These are phyloP conservation scores for Exobasidium cylindrosporum DNA, from an alignment of 1,284 basidiomycete genomes.

Conservation along the genomic window DNA sequence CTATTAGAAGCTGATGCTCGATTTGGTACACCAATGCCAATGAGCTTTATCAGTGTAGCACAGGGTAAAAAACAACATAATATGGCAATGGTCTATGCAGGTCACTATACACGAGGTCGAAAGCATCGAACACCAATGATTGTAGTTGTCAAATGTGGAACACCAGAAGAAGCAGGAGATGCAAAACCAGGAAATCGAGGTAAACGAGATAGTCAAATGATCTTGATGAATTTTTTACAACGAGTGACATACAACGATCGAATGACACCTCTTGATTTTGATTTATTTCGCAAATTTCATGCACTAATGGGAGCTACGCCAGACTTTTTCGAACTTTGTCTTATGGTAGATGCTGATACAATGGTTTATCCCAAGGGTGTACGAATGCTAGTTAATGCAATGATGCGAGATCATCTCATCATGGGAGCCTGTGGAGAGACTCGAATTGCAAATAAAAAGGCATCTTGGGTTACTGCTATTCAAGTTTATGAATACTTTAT, in stretches of 20 bases:
- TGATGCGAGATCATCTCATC: slow-evolving; percentile 96
- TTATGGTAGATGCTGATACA: slow-evolving; percentile 98
- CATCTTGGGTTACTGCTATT: slow-evolving; percentile 93
- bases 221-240: slow-evolving; percentile 99
- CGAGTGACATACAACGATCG: slow-evolving; percentile 98
- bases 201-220: slow-evolving; percentile 96
- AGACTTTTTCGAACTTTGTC: slow-evolving; percentile 93
- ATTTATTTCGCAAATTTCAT: slow-evolving; percentile 95
- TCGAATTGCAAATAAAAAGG: slow-evolving; percentile 91
- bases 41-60: slow-evolving; percentile 89
- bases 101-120: slow-evolving; percentile 73
- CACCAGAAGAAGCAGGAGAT: slow-evolving; percentile 67
- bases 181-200: slow-evolving; percentile 97
- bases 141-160: slow-evolving; percentile 94
- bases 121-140: slow-evolving; percentile 92
- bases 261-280: slow-evolving; percentile 95
- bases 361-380: slow-evolving; percentile 49
- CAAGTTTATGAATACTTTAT: slow-evolving; percentile 99
- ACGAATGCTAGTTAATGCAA: slow-evolving; percentile 64
- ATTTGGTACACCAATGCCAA: slow-evolving; percentile 92
- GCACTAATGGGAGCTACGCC: slow-evolving; percentile 98
- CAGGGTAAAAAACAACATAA: slow-evolving; percentile 85
- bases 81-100: slow-evolving; percentile 96
- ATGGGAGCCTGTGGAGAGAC: slow-evolving; percentile 99
- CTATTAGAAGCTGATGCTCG: slow-evolving; percentile 88